Base-by-base conservation (phyloP, 2,329 filamentous ascomycete species). In the Pestalotiopsis fici region DNA sequence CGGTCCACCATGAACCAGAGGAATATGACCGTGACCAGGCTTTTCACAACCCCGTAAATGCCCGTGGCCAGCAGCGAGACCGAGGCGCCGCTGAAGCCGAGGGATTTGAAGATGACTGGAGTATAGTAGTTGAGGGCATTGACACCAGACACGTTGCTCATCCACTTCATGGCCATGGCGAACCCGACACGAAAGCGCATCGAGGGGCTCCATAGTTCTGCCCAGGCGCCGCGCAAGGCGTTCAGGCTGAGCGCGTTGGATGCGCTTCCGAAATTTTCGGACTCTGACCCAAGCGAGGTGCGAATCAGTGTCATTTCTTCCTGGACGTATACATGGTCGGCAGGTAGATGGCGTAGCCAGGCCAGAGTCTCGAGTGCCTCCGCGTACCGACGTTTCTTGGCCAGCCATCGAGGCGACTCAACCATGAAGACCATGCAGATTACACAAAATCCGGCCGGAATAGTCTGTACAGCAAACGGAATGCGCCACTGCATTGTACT, bases 71-170 rank as follows among this genome's bases (percentile, higher is more conserved):
- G 76, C 69, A 85, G 82, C 50, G 79, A 75, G 0, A 79, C 81
- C 72, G 80, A 82, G 62, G 81, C 83, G 15, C 83, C 83, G 2
- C 77, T 79, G 64, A 85, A 79, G 4, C 83, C 83, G 64, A 86
- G 79, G 59, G 79, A 81, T 69, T 81, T 85, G 83, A 94, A 93
- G 13, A 93, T 87, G 0, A 87, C 91, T 0, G 91, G 91, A 1
- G 83, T 85, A 78, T 91, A 93, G 80, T 93, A 94, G 82, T 93
- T 94, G 81, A 93, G 90, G n/a, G 91, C 91, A 72, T 94, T 94
- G n/a, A 62, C 21, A 12, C 76, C 74, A 1, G 70, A 72, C 3
- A 72, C 64, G 65, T 79, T 78, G 66, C 78, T 73, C 15, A 78
- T 73, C 13, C 75, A 64, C 59, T 15, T 62, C 28, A 62, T 7